Percentiles rank a stretch among this genome's conserved stretches.
Evolutionary conservation across 1,284 basidiomycete species (phyloP).

Genomic region (Cutaneotrichosporon sp.): DNA sequence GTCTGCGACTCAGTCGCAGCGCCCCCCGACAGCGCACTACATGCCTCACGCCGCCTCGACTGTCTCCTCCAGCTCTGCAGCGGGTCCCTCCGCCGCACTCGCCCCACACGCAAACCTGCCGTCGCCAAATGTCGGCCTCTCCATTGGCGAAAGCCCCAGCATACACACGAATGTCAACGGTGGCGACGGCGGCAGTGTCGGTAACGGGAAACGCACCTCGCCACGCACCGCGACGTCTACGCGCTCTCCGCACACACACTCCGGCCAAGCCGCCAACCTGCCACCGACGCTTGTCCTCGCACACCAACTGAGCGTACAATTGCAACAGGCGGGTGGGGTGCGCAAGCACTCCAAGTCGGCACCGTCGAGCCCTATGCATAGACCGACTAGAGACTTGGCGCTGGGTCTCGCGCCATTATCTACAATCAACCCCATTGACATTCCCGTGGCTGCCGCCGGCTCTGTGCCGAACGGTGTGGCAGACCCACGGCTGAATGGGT

Average conservation of each 20-base stretch:
- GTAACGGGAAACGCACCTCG: neutral
- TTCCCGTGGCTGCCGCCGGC: neutral
- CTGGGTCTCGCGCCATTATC: slow-evolving; percentile 10
- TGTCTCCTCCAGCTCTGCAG: neutral
- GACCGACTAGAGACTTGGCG: slow-evolving; percentile 1
- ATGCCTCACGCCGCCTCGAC: neutral
- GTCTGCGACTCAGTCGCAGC: slow-evolving; percentile 5
- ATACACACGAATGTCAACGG: no score
- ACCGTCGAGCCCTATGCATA: slow-evolving; percentile 8
- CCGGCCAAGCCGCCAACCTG: neutral
- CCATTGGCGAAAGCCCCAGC: no score
- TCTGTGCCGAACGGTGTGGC: no score
- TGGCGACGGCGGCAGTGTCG: no score
- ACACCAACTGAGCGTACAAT: neutral
- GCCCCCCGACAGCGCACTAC: neutral
- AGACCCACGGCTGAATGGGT: no score
- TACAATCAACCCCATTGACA: slow-evolving; percentile 13
- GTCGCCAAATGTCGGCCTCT: no score
- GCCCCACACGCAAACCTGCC: neutral
- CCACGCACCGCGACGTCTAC: neutral
- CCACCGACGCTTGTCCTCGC: neutral
- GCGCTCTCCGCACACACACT: neutral
- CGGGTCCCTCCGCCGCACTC: neutral
- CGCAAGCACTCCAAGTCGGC: slow-evolving; percentile 10
- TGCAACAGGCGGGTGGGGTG: neutral